Base-by-base conservation (phyloP, 2,329 filamentous ascomycete species). In the Ceratocystiopsis minuta region DNA sequence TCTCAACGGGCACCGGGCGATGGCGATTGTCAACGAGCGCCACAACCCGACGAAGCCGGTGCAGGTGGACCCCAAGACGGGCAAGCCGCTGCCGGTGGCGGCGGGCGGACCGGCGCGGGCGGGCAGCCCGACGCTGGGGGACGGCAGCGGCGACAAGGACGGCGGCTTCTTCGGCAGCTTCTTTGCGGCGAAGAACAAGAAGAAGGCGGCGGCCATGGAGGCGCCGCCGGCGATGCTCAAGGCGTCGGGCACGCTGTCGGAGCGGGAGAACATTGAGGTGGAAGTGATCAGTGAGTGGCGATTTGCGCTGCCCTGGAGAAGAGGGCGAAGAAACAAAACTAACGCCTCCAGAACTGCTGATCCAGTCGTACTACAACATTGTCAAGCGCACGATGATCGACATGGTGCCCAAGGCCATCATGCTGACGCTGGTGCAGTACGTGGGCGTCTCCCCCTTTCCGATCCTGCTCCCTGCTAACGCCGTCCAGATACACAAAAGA, bases 171-270 rank as follows among this genome's bases (percentile, higher is more conserved):
- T 98, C 54, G 90, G 90, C 52, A 93, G 84, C 55, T 98, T 98
- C 73, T 98, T 95, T 57, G 85, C 90, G 12, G 87, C 84, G 56
- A 98, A 96, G 75, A 98, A 96, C 67, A 98, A 96, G 78, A 98
- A 98, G 75, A 96, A 95, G 79, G 92, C 93, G 65, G 90, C 90
- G n/a, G 87, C 88, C 38, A 98, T 98, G 90, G 90, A 98, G 59
- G 70, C 90, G 14, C 90, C 90, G 34, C 90, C 90, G 48, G 75
- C 90, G 28, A 88, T 77, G 36, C 75, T 98, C 44, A 98, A 95
- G 67, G 90, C 90, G 32, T 93, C 85, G 3, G 88, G 90, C 36
- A 93, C 80, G 20, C 68, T 98, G 34, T 93, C 83, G 6, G 90
- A 98, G 64, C 85, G 90, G 47, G 90, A 98, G 60, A 79, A 78